Conservation (phyloP, 2,329 filamentous ascomycete species). For the Rasamsonia emersonii region DNA sequence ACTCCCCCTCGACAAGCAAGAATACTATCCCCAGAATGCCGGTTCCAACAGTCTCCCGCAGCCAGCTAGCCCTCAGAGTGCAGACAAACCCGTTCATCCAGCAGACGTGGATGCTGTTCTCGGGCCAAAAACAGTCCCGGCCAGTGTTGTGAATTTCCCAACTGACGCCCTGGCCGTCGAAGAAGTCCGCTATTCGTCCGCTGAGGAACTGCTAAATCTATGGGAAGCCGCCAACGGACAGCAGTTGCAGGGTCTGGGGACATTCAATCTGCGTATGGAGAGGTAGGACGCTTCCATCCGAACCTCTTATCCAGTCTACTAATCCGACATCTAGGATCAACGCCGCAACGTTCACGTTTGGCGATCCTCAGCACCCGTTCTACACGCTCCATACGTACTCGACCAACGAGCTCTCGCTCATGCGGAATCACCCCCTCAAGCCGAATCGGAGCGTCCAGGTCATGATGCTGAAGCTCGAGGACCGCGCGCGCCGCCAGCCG, state of each 20-base stretch:
- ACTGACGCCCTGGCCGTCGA: constrained; percentile 25
- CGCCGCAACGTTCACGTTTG: constrained; percentile 35
- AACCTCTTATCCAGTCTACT: constrained; percentile 7
- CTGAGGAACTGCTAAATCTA: constrained; percentile 30
- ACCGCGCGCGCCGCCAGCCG: constrained; percentile 26
- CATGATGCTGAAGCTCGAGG: constrained; percentile 34
- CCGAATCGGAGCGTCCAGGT: constrained; percentile 33
- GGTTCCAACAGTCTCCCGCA: constrained; percentile 9
- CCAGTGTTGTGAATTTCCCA: constrained; percentile 35
- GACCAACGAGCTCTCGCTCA: constrained; percentile 34
- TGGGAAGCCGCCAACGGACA: constrained; percentile 42
- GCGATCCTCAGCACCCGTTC: constrained; percentile 32
- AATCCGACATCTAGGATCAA: constrained; percentile 23
- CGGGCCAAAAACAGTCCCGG: constrained; percentile 34
- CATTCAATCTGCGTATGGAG: constrained; percentile 33
- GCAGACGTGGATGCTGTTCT: constrained; percentile 28
- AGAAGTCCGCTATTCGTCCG: constrained; percentile 28
- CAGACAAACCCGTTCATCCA: constrained; percentile 16
- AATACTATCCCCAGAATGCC: constrained; percentile 23
- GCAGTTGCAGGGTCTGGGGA: constrained; percentile 21
- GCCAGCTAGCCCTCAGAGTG: constrained; percentile 13
- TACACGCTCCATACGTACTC: constrained; percentile 37
- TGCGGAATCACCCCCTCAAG: constrained; percentile 33
- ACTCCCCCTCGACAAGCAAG: constrained; percentile 27
- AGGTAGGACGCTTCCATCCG: constrained; percentile 22